Percentiles rank a stretch among this genome's conserved stretches.
Evolutionary conservation across 2,329 filamentous ascomycete genomes (phyloP).

Genomic region (Penicillium sclerotiorum): DNA sequence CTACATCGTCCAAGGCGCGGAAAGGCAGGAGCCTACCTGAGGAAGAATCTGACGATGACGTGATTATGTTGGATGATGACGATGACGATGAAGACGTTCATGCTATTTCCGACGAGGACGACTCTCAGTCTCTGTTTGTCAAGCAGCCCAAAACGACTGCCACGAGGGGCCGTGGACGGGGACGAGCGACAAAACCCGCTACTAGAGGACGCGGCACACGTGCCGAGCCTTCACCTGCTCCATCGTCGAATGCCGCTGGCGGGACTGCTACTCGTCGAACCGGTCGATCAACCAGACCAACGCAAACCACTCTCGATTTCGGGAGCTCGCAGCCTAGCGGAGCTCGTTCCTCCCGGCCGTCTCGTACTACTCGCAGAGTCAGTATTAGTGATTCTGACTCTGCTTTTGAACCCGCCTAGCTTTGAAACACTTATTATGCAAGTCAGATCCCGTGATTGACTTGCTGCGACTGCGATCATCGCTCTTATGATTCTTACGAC

Average conservation of each 20-base stretch:
- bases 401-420: conserved; percentile 46
- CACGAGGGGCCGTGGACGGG: conserved; percentile 27
- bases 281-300: conserved; percentile 30
- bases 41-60: conserved; percentile 41
- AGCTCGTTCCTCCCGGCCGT: conserved; percentile 27
- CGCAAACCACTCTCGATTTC: conserved; percentile 48
- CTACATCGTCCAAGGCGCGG: conserved; percentile 33
- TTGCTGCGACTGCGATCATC: background rate
- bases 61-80: conserved; percentile 43
- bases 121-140: conserved; percentile 47
- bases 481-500: conserved; percentile 1
- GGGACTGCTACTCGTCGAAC: conserved; percentile 30
- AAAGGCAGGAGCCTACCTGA: conserved; percentile 36
- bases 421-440: background rate
- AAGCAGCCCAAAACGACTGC: conserved; percentile 36
- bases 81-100: conserved; percentile 33
- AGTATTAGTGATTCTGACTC: conserved; percentile 48
- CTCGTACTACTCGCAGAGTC: conserved; percentile 35
- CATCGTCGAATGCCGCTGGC: conserved; percentile 36
- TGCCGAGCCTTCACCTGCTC: conserved; percentile 34
- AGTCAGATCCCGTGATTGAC: background rate
- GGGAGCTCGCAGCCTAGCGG: conserved; percentile 41
- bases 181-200: conserved; percentile 16
- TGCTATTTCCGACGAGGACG: conserved; percentile 34
- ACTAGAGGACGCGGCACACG: conserved; percentile 30